These are phyloP conservation scores for Biscogniauxia marginata DNA, from an alignment of 2,329 filamentous ascomycete species.

Conservation along the genomic window DNA sequence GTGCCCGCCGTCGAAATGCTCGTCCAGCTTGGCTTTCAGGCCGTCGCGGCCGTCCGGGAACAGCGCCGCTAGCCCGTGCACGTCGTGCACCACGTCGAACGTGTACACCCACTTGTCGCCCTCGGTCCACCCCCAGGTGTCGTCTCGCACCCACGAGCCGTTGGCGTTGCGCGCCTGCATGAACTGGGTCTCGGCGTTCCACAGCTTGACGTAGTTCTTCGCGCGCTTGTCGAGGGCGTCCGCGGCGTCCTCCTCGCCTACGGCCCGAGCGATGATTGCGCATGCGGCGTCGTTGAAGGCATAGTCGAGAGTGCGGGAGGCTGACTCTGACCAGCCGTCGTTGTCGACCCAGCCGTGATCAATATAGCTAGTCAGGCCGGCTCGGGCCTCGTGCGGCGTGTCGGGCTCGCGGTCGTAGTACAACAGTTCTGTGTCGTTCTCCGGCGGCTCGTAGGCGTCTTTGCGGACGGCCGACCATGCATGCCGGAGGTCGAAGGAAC, in stretches of 20 bases:
- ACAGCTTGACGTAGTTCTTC: slow-evolving; percentile 41
- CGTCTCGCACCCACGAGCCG: slow-evolving; percentile 40
- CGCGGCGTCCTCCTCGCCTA: slow-evolving; percentile 34
- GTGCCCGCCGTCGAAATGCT: slow-evolving; percentile 43
- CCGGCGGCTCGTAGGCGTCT: slow-evolving; percentile 44
- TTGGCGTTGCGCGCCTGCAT: slow-evolving; percentile 49
- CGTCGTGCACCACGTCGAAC: slow-evolving; percentile 48
- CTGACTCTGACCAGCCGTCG: slow-evolving; percentile 46
- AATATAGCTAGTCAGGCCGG: slow-evolving; percentile 44
- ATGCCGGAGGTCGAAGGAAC: slow-evolving; percentile 40
- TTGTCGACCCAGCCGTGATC: slow-evolving; percentile 46
- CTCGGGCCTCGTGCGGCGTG: slow-evolving; percentile 45
- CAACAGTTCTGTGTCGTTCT: slow-evolving; percentile 41
- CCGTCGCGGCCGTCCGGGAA: slow-evolving; percentile 35
- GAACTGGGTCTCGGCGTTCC: slow-evolving; percentile 43
- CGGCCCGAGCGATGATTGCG: slow-evolving; percentile 38
- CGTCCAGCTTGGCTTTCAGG: slow-evolving; percentile 43
- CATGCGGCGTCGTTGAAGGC: slow-evolving; percentile 46
- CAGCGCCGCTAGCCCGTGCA: slow-evolving; percentile 39
- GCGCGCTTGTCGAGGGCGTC: slow-evolving; percentile 35
- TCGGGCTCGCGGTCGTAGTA: slow-evolving; percentile 47
- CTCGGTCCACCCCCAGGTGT: slow-evolving; percentile 47
- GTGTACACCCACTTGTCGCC: slow-evolving; percentile 51
- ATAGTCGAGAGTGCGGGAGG: slow-evolving; percentile 46
- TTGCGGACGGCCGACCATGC: slow-evolving; percentile 44